These are phyloP conservation scores for Penicillium brevicompactum DNA, from an alignment of 2,329 filamentous ascomycete genomes.

Conservation along the genomic window DNA sequence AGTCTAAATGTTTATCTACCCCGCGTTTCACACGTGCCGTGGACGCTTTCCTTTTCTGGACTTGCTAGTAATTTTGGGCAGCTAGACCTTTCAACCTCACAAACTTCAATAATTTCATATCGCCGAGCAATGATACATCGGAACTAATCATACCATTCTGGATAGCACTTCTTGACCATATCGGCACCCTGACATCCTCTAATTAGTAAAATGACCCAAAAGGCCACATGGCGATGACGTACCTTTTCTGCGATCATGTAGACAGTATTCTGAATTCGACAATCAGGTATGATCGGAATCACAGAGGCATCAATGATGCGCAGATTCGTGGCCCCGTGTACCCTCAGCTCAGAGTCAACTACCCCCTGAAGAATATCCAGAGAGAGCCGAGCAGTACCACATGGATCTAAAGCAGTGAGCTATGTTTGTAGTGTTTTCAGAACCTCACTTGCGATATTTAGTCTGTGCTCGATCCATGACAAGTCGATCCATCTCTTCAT, in stretches of 20 bases:
- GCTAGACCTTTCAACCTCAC: not conserved
- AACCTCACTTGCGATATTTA: slow-evolving; percentile 12
- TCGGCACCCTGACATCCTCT: not conserved
- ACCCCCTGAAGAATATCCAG: slow-evolving; percentile 55
- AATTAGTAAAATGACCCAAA: not conserved
- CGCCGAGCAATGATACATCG: not conserved
- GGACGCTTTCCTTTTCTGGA: not conserved
- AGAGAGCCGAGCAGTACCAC: slow-evolving; percentile 56
- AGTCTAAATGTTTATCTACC: not conserved
- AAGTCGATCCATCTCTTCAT: slow-evolving; percentile 57
- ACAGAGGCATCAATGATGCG: slow-evolving; percentile 58
- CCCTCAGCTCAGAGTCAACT: slow-evolving; percentile 52
- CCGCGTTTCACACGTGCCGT: slow-evolving; percentile 1
- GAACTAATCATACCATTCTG: not conserved
- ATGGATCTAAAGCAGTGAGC: slow-evolving; percentile 43
- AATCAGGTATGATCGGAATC: slow-evolving; percentile 56
- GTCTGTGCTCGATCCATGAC: slow-evolving; percentile 62
- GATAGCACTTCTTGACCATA: not conserved
- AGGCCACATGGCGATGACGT: not conserved
- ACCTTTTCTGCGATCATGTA: slow-evolving; percentile 59
- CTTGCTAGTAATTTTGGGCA: not conserved
- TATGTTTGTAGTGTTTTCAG: too few species aligned
- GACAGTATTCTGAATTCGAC: slow-evolving; percentile 60
- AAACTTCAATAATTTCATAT: not conserved
- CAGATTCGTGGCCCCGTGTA: slow-evolving; percentile 55